Conservation (phyloP, 768 basidiomycete species). For the Pulveroboletus sp. region DNA sequence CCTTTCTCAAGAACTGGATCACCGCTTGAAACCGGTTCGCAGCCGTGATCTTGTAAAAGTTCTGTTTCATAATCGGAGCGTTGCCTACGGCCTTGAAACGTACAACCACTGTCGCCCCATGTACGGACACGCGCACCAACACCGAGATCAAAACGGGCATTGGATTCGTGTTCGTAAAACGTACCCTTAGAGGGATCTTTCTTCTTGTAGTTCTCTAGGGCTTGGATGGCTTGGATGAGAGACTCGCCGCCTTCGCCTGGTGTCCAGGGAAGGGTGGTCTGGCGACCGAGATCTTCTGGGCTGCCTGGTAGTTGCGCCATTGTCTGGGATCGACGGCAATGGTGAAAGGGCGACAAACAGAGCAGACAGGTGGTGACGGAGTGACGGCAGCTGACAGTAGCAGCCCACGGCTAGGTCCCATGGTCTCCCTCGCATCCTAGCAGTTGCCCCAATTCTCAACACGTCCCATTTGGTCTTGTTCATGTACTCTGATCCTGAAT, state of each 20-base stretch:
- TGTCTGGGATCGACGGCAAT: background rate
- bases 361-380: too few species aligned
- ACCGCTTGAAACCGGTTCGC: constrained; percentile 94
- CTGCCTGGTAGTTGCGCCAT: constrained; percentile 31
- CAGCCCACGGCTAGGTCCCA: too few species aligned
- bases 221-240: constrained; percentile 52
- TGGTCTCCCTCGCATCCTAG: too few species aligned
- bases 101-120: constrained; percentile 68
- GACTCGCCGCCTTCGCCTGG: constrained; percentile 30
- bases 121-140: background rate
- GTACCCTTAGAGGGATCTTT: constrained; percentile 77
- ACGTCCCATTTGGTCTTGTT: too few species aligned
- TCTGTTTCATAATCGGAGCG: constrained; percentile 98
- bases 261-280: constrained; percentile 29
- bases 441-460: too few species aligned
- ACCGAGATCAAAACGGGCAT: background rate
- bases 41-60: constrained; percentile 96
- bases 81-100: constrained; percentile 97
- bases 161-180: background rate
- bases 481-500: too few species aligned
- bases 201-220: constrained; percentile 82
- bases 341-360: too few species aligned
- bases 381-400: too few species aligned
- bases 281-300: constrained; percentile 33
- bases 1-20: constrained; percentile 86